phyloP scores from a whole-genome alignment of 345 rosid genomes.

The Balakata baccata region DNA sequence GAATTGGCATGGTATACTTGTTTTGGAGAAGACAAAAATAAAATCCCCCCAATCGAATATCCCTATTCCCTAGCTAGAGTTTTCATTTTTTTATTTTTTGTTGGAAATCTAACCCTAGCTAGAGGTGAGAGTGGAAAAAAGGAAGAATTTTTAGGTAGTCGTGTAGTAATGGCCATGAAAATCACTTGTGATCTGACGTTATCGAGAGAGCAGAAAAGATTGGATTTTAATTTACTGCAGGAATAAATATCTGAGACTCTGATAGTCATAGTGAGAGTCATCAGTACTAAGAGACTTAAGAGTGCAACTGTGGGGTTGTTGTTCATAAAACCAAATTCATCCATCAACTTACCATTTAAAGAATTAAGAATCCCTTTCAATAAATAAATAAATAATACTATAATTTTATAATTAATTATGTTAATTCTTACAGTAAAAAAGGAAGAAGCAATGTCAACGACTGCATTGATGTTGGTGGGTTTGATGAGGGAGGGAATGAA shows the following conservation, averaged over 20 bases:
- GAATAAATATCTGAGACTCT: constrained; percentile 12
- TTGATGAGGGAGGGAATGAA: neutral
- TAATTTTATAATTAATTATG: no score
- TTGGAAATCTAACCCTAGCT: no score
- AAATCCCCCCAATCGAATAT: no score
- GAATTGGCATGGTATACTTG: no score
- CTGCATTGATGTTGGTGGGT: no score
- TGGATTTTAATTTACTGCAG: constrained; percentile 13
- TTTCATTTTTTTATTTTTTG: no score
- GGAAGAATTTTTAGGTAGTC: constrained; percentile 28
- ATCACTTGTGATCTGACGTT: constrained; percentile 13
- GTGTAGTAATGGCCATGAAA: constrained; percentile 13
- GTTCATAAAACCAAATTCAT: constrained; percentile 16
- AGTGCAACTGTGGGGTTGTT: constrained; percentile 27
- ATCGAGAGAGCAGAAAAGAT: no score
- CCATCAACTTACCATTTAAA: constrained; percentile 17
- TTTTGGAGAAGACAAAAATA: no score
- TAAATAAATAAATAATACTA: neutral
- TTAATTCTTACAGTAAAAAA: neutral
- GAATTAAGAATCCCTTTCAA: neutral
- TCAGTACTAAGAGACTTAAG: neutral
- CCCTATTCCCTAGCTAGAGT: no score
- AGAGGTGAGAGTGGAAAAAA: neutral
- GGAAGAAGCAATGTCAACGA: neutral
- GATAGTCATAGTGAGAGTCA: neutral